Conservation (phyloP, 1,284 basidiomycete genomes). For the Omphalotus olearius region DNA sequence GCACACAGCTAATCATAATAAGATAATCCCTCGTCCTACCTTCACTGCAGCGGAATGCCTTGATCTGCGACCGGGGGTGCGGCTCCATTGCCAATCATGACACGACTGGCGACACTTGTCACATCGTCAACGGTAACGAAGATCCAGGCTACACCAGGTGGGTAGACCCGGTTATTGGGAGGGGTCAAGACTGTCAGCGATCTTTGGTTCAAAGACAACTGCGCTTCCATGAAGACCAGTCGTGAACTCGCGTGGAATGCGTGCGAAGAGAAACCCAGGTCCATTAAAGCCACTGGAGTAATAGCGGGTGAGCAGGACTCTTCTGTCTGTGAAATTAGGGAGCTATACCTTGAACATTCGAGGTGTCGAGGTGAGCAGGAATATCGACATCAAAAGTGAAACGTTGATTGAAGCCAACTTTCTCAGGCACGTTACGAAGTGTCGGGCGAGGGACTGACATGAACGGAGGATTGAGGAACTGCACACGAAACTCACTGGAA, state of each 20-base stretch:
- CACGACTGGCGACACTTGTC: constrained; percentile 36
- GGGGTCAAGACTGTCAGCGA: constrained; percentile 38
- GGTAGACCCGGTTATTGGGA: constrained; percentile 41
- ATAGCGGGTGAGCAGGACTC: too few species aligned
- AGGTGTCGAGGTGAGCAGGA: constrained; percentile 24
- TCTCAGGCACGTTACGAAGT: constrained; percentile 30
- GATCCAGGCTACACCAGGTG: constrained; percentile 36
- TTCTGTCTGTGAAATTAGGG: too few species aligned
- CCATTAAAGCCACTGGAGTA: constrained; percentile 36
- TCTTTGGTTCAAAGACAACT: constrained; percentile 28
- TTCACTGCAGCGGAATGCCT: constrained; percentile 1
- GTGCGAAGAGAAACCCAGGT: constrained; percentile 45
- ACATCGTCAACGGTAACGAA: constrained; percentile 47
- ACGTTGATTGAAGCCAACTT: constrained; percentile 33
- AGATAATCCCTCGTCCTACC: too few species aligned
- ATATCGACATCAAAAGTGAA: constrained; percentile 31
- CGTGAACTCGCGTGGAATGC: constrained; percentile 41
- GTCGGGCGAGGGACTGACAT: constrained; percentile 32
- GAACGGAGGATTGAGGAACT: constrained; percentile 45
- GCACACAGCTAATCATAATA: too few species aligned
- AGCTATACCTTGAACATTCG: constrained; percentile 30
- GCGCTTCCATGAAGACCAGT: constrained; percentile 40
- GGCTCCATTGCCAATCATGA: constrained; percentile 41
- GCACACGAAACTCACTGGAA: constrained; percentile 40
- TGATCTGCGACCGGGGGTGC: constrained; percentile 18